Base-by-base conservation (phyloP, 108 stramenopile species). In the Pseudonitzschia delicatissima region DNA sequence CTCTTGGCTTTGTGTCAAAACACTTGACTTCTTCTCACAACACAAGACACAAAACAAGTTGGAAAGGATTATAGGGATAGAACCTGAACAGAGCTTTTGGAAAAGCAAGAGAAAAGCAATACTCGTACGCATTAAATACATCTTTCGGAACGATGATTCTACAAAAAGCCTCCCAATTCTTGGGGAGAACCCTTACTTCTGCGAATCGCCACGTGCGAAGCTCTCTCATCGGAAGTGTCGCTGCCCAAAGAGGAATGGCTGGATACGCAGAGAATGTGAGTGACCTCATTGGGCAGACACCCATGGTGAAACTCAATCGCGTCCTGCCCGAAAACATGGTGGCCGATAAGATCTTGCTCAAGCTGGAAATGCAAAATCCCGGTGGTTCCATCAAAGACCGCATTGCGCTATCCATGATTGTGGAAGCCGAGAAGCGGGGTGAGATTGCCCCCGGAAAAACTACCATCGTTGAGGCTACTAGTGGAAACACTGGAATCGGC, bases 341-440 rank as follows among this genome's bases (percentile, higher is more conserved):
- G 12, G 62, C 49, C 47, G 77, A 81, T 26, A 74, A 69, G 42
- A 77, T 93, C 28, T 87, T 66, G 52, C 84, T 82, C 32, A 91
- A 94, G 61, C 82, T 90, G 85, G 93, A 94, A 66, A 65, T 47
- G 57, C 31, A 80, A 62, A 94, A 94, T 82, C 93, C 93, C 8
- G 90, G 90, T 27, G 96, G 90, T 17, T 96, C 98, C 20, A 92
- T 95, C 18, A 98, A 97, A 74, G 96, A 97, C 64, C 84, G 97
- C 0, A 85, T 95, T 3, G 98, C 96, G n/a, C 66, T 81, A 18
- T 71, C 59, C 49, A 96, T 98, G 95, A 85, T 98, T 55, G 59
- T 70, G 37, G 71, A 76, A n/a, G 91, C 91, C 0, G 96, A 96
- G 68, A 53, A 47, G 72, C 17, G 76, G 80, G 21, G 64, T 73